Evolutionary conservation across 345 rosid species (phyloP).

Genomic region (Cardamine occulta): DNA sequence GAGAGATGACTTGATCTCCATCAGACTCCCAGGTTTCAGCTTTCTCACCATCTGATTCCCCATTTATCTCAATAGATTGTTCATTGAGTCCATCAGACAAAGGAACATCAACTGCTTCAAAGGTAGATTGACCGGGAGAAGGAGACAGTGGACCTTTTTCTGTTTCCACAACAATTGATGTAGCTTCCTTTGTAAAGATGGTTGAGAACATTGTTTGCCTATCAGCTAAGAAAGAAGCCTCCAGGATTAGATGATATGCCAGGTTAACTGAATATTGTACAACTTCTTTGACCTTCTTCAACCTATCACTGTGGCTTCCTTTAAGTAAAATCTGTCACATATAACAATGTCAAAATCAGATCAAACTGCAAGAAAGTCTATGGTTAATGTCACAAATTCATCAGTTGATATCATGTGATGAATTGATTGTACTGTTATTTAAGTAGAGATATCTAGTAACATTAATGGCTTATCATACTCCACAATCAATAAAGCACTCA

Average conservation of each 20-base stretch:
- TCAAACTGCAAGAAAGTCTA: slow-evolving; percentile 23
- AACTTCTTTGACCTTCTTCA: slow-evolving; percentile 84
- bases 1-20: slow-evolving; percentile 52
- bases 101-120: slow-evolving; percentile 50
- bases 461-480: not conserved
- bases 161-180: slow-evolving; percentile 39
- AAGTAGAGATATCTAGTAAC: slow-evolving; percentile 10
- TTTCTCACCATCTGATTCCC: slow-evolving; percentile 44
- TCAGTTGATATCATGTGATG: slow-evolving; percentile 13
- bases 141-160: slow-evolving; percentile 35
- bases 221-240: slow-evolving; percentile 88
- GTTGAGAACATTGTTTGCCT: slow-evolving; percentile 82
- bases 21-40: slow-evolving; percentile 43
- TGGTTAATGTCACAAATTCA: slow-evolving; percentile 2
- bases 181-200: slow-evolving; percentile 48
- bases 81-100: slow-evolving; percentile 51
- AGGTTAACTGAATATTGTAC: slow-evolving; percentile 65
- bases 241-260: slow-evolving; percentile 91
- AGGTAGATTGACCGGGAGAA: slow-evolving; percentile 45
- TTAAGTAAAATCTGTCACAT: slow-evolving; percentile 78
- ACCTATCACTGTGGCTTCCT: slow-evolving; percentile 79
- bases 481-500: slow-evolving; percentile 50
- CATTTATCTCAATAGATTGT: slow-evolving; percentile 40
- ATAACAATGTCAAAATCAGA: slow-evolving; percentile 35
- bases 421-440: not conserved